These are phyloP conservation scores for Nyssa sinensis DNA, from an alignment of 148 eudicot species.

Conservation along the genomic window DNA sequence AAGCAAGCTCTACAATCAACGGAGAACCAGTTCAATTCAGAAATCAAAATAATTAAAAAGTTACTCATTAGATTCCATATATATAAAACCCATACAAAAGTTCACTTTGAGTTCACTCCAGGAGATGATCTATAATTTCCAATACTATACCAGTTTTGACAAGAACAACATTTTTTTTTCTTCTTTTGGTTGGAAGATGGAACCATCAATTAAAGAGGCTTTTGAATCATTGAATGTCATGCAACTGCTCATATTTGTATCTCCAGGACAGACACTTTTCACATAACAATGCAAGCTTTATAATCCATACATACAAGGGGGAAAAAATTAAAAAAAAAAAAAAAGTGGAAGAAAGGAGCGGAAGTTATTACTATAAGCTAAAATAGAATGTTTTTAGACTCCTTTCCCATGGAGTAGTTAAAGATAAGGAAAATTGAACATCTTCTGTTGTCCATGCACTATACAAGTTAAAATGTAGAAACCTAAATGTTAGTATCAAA, in stretches of 20 bases:
- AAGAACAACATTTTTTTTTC: too few species aligned
- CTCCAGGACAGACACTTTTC: not conserved
- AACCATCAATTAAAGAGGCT: not conserved
- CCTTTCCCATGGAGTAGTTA: not conserved
- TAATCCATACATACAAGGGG: not conserved
- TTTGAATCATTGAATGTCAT: not conserved
- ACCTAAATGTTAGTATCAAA: too few species aligned
- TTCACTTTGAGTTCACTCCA: too few species aligned
- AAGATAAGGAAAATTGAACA: not conserved
- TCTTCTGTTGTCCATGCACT: not conserved
- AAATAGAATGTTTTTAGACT: too few species aligned
- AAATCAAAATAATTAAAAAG: too few species aligned
- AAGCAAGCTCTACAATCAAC: not conserved
- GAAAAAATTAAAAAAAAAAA: too few species aligned
- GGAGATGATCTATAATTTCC: too few species aligned
- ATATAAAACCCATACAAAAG: too few species aligned
- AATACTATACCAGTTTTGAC: not conserved
- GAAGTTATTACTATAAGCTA: too few species aligned
- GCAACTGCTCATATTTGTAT: not conserved
- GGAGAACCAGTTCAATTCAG: not conserved
- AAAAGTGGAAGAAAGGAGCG: not conserved
- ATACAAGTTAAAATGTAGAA: not conserved
- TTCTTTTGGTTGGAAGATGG: too few species aligned
- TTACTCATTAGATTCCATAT: too few species aligned
- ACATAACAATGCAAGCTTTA: not conserved